These are phyloP conservation scores for Xerocomus nothofagi DNA, from an alignment of 1,284 basidiomycete genomes.

Conservation along the genomic window DNA sequence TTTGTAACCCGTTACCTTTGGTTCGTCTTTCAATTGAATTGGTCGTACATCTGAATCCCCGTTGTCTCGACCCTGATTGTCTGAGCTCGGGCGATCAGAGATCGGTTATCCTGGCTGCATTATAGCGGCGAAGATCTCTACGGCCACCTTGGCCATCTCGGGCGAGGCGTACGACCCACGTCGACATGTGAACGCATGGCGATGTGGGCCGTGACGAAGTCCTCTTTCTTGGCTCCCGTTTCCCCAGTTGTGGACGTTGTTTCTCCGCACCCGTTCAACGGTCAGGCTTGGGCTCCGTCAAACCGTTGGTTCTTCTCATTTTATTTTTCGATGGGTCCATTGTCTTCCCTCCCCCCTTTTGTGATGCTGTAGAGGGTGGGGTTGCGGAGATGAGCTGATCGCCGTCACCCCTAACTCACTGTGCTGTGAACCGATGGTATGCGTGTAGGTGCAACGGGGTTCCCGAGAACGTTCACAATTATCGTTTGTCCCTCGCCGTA, in stretches of 20 bases:
- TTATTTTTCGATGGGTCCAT: slow-evolving; percentile 6
- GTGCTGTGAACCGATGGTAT: slow-evolving; percentile 17
- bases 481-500: slow-evolving; percentile 3
- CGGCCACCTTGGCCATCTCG: slow-evolving; percentile 2
- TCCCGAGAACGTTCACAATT: slow-evolving; percentile 8
- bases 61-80: slow-evolving; percentile 24
- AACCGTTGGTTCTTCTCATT: not conserved
- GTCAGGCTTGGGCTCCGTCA: not conserved
- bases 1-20: not conserved
- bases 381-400: slow-evolving; percentile 34
- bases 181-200: slow-evolving; percentile 11
- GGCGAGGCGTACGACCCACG: slow-evolving; percentile 8
- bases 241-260: not conserved
- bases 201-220: slow-evolving; percentile 1
- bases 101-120: slow-evolving; percentile 8
- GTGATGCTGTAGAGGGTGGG: slow-evolving; percentile 14
- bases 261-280: slow-evolving; percentile 3
- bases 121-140: slow-evolving; percentile 20
- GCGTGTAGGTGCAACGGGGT: slow-evolving; percentile 12
- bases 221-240: slow-evolving; percentile 4
- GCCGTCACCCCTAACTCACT: slow-evolving; percentile 26
- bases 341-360: slow-evolving; percentile 7
- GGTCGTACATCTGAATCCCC: slow-evolving; percentile 4
- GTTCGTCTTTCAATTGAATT: not conserved
- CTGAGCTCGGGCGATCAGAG: slow-evolving; percentile 9